Evolutionary conservation across 1,139 yeast genomes (phyloP).

Genomic region (Chernovozyma aurita): DNA sequence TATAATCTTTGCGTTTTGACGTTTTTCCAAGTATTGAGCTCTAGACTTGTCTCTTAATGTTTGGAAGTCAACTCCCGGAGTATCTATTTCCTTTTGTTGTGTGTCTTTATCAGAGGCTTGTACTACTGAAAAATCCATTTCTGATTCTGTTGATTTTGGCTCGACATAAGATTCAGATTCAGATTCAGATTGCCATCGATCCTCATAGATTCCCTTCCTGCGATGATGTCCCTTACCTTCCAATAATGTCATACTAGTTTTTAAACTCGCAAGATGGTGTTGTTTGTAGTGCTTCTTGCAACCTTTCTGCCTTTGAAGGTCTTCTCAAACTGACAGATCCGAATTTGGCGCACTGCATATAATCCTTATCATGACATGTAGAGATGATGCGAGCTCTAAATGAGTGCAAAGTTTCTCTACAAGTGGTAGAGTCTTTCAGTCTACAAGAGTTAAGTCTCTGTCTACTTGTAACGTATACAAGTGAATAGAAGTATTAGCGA

Average conservation of each 20-base stretch:
- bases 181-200: slow-evolving; percentile 11
- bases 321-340: too few relatives aligned
- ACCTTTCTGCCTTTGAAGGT: too few relatives aligned
- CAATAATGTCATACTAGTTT: slow-evolving; percentile 3
- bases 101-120: neutral
- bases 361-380: too few relatives aligned
- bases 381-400: too few relatives aligned
- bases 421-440: too few relatives aligned
- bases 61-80: slow-evolving; percentile 18
- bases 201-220: slow-evolving; percentile 4
- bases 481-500: too few relatives aligned
- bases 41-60: slow-evolving; percentile 13
- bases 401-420: too few relatives aligned
- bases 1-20: slow-evolving; percentile 19
- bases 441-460: too few relatives aligned
- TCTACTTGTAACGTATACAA: too few relatives aligned
- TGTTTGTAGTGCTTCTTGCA: too few relatives aligned
- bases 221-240: slow-evolving; percentile 6
- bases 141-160: neutral
- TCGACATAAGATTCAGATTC: neutral
- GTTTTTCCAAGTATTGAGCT: slow-evolving; percentile 28
- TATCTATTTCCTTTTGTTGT: slow-evolving; percentile 8
- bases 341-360: too few relatives aligned
- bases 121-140: neutral
- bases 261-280: too few relatives aligned